phyloP scores from a whole-genome alignment of 768 basidiomycete genomes.

The Mycena crocata region DNA sequence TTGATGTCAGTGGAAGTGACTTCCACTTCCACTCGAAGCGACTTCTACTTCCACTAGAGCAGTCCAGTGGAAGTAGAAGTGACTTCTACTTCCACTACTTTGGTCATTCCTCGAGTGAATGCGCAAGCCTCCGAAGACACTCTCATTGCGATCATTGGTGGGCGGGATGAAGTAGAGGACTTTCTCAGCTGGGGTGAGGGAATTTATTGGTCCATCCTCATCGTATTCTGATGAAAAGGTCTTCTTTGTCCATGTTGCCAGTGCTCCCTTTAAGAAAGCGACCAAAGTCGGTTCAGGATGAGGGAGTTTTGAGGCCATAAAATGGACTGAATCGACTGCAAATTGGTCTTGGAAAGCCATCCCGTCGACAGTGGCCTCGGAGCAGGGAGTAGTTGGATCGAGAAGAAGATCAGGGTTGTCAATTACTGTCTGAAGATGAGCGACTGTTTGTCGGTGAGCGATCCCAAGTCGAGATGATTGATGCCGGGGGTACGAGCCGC shows the following conservation, averaged over 20 bases:
- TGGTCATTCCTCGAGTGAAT: conserved; percentile 3
- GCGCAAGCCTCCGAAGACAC: not conserved
- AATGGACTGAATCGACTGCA: not conserved
- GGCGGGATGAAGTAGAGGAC: not conserved
- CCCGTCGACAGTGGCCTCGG: not conserved
- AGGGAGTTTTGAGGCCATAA: too few relatives aligned
- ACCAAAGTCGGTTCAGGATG: too few relatives aligned
- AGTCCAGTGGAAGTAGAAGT: conserved; percentile 6
- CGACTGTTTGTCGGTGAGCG: too few relatives aligned
- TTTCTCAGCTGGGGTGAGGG: not conserved
- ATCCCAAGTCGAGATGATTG: too few relatives aligned
- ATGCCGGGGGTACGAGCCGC: too few relatives aligned
- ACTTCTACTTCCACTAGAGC: conserved; percentile 5
- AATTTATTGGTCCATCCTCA: not conserved
- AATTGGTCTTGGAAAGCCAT: not conserved
- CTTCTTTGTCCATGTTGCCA: too few relatives aligned
- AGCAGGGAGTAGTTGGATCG: not conserved
- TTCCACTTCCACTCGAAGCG: conserved; percentile 8
- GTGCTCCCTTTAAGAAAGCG: not conserved
- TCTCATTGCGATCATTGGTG: not conserved
- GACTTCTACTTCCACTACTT: conserved; percentile 18
- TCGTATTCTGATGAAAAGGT: not conserved
- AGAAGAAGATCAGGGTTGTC: not conserved
- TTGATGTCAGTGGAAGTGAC: conserved; percentile 1
- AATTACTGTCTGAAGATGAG: too few relatives aligned